Percentiles rank a stretch among this genome's conserved stretches.
These are phyloP conservation scores for Coemansia sp. DNA, from an alignment of 192 early-diverging fungal genomes.

Conservation along the genomic window DNA sequence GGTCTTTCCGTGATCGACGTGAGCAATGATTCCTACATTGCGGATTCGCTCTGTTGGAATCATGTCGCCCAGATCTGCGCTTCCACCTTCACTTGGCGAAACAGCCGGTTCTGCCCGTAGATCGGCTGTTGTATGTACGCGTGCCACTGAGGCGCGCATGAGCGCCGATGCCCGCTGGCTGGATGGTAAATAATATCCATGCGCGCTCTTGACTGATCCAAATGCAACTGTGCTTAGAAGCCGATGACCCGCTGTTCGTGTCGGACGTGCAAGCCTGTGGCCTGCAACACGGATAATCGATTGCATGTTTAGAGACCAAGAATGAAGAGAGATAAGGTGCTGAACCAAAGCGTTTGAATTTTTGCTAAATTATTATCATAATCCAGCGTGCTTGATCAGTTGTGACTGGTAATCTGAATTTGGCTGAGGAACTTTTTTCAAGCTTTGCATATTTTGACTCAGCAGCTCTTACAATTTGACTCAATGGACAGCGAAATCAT, in stretches of 20 bases:
- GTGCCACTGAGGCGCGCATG: constrained; percentile 1
- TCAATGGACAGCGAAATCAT: constrained; percentile 24
- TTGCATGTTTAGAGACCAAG: background rate
- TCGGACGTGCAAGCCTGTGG: background rate
- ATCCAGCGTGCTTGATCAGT: background rate
- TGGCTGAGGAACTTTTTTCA: background rate
- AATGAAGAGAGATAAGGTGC: background rate
- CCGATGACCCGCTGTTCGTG: background rate
- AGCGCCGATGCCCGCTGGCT: constrained; percentile 1
- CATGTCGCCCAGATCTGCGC: constrained; percentile 46
- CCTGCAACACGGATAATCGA: constrained; percentile 6
- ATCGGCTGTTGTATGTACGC: constrained; percentile 2
- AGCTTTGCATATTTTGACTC: background rate
- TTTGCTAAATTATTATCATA: background rate
- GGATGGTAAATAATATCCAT: background rate
- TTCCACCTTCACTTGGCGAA: background rate
- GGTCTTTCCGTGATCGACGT: constrained; percentile 89
- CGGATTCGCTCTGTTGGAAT: constrained; percentile 53
- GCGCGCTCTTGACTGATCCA: background rate
- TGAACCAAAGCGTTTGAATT: background rate
- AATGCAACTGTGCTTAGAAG: background rate
- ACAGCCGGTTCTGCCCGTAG: background rate
- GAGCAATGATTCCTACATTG: constrained; percentile 65
- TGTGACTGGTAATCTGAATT: background rate
- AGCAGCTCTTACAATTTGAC: background rate